Evolutionary conservation across 306 rosid genomes (phyloP).

Genomic region (Dalbergia cultrata): DNA sequence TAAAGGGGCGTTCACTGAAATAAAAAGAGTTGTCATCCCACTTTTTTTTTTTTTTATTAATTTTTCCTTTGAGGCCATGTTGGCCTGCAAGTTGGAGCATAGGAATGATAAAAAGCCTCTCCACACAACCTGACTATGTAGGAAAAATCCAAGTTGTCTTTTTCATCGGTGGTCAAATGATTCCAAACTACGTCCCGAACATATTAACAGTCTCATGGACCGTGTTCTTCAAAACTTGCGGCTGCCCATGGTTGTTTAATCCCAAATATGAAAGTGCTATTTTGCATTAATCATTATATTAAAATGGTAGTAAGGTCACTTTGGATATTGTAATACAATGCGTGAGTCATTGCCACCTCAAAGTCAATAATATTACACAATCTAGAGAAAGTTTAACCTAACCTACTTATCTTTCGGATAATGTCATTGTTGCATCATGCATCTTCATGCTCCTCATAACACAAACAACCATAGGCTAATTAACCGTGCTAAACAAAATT

Average conservation of each 20-base stretch:
- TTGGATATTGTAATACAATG: not conserved
- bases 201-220: not conserved
- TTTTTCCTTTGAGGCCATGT: not conserved
- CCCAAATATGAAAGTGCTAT: slow-evolving; percentile 5
- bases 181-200: not conserved
- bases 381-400: not conserved
- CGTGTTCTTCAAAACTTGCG: too few species aligned
- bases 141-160: slow-evolving; percentile 3
- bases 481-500: not conserved
- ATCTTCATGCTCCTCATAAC: not conserved
- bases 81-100: slow-evolving; percentile 21
- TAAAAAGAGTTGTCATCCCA: not conserved
- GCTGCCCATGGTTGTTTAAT: not conserved
- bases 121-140: not conserved
- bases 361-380: not conserved
- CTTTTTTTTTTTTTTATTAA: too few species aligned
- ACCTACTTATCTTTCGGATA: not conserved
- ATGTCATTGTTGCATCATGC: slow-evolving; percentile 5
- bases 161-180: not conserved
- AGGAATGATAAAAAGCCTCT: not conserved
- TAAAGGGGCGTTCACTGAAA: slow-evolving; percentile 4
- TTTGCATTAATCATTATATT: not conserved
- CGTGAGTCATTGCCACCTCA: not conserved
- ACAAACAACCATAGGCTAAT: not conserved
- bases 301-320: not conserved